Evolutionary conservation across 2,329 filamentous ascomycete species (phyloP).

Genomic region (Aureobasidium sp.): DNA sequence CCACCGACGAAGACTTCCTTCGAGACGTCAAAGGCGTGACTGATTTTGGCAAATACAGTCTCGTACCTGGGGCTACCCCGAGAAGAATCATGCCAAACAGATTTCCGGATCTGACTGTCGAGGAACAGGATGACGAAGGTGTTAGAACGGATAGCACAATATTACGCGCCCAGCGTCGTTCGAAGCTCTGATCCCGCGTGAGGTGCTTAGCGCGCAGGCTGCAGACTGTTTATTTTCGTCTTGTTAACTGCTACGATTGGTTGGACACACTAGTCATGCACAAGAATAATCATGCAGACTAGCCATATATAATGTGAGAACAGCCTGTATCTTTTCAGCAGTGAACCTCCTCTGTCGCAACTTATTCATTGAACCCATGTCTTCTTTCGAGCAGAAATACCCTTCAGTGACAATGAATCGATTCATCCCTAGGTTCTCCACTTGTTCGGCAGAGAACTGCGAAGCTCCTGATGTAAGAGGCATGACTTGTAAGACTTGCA

Average conservation of each 20-base stretch:
- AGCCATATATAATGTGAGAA: no score
- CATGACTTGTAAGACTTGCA: not conserved
- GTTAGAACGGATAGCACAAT: constrained; percentile 58
- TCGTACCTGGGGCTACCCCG: constrained; percentile 58
- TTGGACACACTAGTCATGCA: no score
- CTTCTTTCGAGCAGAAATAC: not conserved
- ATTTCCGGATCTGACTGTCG: constrained; percentile 64
- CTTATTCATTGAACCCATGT: not conserved
- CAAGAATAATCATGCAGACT: no score
- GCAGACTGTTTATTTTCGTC: no score
- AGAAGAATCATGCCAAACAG: constrained; percentile 69
- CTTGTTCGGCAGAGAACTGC: not conserved
- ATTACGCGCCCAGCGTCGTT: constrained; percentile 17
- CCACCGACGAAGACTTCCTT: constrained; percentile 77
- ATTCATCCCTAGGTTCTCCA: not conserved
- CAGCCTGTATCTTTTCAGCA: no score
- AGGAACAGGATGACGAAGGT: constrained; percentile 75
- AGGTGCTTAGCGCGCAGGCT: no score
- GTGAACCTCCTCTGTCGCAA: not conserved
- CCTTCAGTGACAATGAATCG: not conserved
- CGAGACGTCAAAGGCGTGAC: constrained; percentile 54
- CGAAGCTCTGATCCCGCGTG: not conserved
- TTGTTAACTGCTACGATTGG: no score
- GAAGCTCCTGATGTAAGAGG: not conserved
- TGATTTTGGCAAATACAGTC: constrained; percentile 66